phyloP scores from a whole-genome alignment of 75 land plant genomes.

The Pseudotsuga menziesii region DNA sequence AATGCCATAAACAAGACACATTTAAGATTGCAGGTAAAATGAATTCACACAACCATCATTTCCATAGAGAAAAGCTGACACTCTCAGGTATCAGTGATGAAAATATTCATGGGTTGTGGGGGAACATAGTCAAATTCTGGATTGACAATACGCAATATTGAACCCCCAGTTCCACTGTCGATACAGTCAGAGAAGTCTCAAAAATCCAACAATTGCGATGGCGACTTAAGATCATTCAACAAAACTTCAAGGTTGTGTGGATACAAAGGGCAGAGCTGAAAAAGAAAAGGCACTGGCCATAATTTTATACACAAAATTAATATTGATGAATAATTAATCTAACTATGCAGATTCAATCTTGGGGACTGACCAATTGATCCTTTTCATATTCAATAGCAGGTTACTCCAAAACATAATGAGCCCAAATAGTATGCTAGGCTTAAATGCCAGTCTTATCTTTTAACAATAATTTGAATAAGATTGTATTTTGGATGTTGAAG shows the following conservation, averaged over 20 bases:
- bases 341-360: too few relatives aligned
- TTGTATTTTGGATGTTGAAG: neutral
- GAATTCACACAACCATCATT: too few relatives aligned
- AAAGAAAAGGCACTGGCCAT: slow-evolving; percentile 1
- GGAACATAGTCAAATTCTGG: slow-evolving; percentile 96
- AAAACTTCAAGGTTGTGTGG: slow-evolving; percentile 94
- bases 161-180: slow-evolving; percentile 58
- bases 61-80: neutral
- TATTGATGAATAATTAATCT: neutral
- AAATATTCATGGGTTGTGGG: slow-evolving; percentile 90
- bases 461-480: neutral
- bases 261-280: slow-evolving; percentile 91
- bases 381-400: neutral
- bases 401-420: too few relatives aligned
- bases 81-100: slow-evolving; percentile 99
- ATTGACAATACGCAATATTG: slow-evolving; percentile 78
- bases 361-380: neutral
- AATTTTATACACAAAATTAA: neutral
- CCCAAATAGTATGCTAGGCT: neutral
- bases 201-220: slow-evolving; percentile 81
- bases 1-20: too few relatives aligned
- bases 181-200: slow-evolving; percentile 91
- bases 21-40: too few relatives aligned
- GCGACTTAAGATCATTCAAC: slow-evolving; percentile 86
- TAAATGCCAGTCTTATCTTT: neutral